Percentiles rank a stretch among this genome's conserved stretches.
Conservation (phyloP, 352 stramenopile species). For the Phytopythium litorale region DNA sequence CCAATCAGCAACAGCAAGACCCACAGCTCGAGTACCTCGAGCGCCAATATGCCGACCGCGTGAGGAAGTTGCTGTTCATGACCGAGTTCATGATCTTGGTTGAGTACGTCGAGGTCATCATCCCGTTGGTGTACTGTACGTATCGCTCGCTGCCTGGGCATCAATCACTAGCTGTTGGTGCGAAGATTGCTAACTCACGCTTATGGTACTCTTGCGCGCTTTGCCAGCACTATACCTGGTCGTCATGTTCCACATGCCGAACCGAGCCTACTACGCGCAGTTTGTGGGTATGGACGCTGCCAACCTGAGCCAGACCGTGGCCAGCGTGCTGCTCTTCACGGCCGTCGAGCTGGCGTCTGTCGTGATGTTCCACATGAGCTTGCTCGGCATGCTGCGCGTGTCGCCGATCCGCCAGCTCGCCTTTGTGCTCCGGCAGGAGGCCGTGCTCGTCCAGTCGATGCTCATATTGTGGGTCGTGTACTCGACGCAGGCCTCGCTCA, state of each 20-base stretch:
- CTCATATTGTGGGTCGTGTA: slow-evolving; percentile 21
- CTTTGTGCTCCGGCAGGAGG: slow-evolving; percentile 13
- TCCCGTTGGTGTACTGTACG: slow-evolving; percentile 9
- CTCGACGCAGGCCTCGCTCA: slow-evolving; percentile 14
- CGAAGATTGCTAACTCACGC: too few species aligned
- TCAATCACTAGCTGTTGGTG: neutral
- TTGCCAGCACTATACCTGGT: slow-evolving; percentile 19
- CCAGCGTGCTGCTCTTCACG: slow-evolving; percentile 31
- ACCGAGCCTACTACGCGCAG: slow-evolving; percentile 26
- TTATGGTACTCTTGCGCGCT: too few species aligned
- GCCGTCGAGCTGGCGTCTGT: slow-evolving; percentile 9
- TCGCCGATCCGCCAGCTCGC: neutral
- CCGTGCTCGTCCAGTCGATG: slow-evolving; percentile 10
- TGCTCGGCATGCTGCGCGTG: neutral
- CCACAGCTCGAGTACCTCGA: slow-evolving; percentile 8
- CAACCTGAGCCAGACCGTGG: slow-evolving; percentile 11
- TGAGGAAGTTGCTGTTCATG: slow-evolving; percentile 23
- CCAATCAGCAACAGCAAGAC: neutral
- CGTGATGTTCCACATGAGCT: neutral
- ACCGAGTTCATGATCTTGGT: slow-evolving; percentile 25
- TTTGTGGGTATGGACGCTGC: slow-evolving; percentile 15
- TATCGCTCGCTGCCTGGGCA: neutral
- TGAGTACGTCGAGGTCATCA: slow-evolving; percentile 21
- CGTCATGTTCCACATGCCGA: slow-evolving; percentile 28
- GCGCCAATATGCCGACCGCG: slow-evolving; percentile 12